phyloP scores from a whole-genome alignment of 495 filamentous ascomycete species.

The Chaetomium tenue region DNA sequence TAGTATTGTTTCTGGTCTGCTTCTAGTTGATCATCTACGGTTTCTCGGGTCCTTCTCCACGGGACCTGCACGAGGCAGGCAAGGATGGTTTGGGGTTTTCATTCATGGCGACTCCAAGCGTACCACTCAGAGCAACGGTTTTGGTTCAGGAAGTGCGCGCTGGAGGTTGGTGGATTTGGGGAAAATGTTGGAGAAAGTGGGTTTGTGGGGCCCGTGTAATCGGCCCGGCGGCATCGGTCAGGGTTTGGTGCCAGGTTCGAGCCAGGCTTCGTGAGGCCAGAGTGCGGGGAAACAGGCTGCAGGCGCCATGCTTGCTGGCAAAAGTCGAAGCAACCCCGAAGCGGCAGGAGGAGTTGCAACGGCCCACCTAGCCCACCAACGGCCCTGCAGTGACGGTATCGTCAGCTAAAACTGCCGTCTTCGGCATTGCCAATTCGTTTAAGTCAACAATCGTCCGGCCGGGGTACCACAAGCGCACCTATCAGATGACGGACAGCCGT shows the following conservation, averaged over 20 bases:
- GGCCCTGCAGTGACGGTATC: slow-evolving; percentile 12
- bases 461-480: slow-evolving; percentile 21
- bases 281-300: neutral
- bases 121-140: neutral
- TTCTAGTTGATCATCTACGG: no score
- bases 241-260: neutral
- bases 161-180: no score
- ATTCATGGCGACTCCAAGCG: neutral
- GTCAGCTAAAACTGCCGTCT: slow-evolving; percentile 20
- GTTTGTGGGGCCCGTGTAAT: slow-evolving; percentile 1
- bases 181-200: slow-evolving; percentile 3
- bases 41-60: no score
- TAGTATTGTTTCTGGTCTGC: no score
- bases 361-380: neutral
- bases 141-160: no score
- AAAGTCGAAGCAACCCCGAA: neutral
- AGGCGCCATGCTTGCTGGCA: neutral
- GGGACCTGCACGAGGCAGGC: neutral
- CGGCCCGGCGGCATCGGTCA: slow-evolving; percentile 2
- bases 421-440: slow-evolving; percentile 7
- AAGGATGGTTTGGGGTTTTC: neutral
- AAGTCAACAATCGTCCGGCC: slow-evolving; percentile 12
- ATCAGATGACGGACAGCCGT: slow-evolving; percentile 9
- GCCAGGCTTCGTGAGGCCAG: no score
- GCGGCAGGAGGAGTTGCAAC: neutral